Evolutionary conservation across 441 rosid species (phyloP).

Genomic region (Isatis lusitanica): DNA sequence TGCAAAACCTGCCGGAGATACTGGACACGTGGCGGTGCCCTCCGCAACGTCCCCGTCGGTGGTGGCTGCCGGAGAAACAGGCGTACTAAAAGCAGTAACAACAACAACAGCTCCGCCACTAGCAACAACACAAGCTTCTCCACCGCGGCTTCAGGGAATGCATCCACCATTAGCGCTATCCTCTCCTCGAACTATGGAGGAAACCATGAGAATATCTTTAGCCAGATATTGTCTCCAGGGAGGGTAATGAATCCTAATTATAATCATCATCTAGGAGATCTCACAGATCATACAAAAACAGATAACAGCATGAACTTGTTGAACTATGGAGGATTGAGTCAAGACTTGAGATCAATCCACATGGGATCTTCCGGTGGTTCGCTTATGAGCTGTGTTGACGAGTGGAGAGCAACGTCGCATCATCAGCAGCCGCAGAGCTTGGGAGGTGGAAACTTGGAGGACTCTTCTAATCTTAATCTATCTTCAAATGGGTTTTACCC

Average conservation of each 20-base stretch:
- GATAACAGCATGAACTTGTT: constrained; percentile 42
- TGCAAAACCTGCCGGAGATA: constrained; percentile 94
- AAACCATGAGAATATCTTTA: constrained; percentile 37
- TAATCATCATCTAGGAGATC: constrained; percentile 58
- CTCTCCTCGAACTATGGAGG: constrained; percentile 37
- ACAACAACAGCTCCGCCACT: constrained; percentile 34
- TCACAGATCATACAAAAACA: constrained; percentile 44
- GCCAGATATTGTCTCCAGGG: constrained; percentile 50
- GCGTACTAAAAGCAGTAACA: constrained; percentile 61
- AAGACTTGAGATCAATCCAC: constrained; percentile 55
- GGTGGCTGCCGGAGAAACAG: constrained; percentile 96
- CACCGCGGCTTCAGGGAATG: constrained; percentile 48
- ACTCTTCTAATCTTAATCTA: constrained; percentile 34
- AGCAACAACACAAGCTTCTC: constrained; percentile 39
- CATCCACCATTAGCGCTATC: constrained; percentile 37
- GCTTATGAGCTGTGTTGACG: constrained; percentile 57
- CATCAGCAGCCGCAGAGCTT: constrained; percentile 51
- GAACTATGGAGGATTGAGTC: constrained; percentile 56
- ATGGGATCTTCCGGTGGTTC: constrained; percentile 46
- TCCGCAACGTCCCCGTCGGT: constrained; percentile 85
- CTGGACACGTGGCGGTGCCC: constrained; percentile 98
- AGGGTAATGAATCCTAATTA: constrained; percentile 61
- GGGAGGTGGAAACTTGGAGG: constrained; percentile 55
- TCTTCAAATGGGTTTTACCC: constrained; percentile 55
- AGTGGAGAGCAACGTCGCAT: constrained; percentile 63